phyloP scores from a whole-genome alignment of 2,329 filamentous ascomycete genomes.

The Sporothrix phasma region DNA sequence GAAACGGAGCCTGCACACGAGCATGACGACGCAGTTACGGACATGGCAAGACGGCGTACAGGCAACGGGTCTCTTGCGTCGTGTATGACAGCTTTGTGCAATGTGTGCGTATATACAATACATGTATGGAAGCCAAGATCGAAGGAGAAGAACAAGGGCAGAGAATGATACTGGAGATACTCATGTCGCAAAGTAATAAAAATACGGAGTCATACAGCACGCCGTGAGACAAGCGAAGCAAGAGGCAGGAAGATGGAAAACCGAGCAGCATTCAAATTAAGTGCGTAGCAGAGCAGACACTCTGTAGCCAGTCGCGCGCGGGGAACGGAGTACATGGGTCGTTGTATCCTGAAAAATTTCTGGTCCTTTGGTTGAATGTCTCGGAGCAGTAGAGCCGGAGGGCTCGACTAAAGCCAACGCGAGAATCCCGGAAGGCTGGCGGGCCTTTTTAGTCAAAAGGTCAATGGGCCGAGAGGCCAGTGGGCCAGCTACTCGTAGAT shows the following conservation, averaged over 20 bases:
- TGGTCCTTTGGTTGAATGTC: not conserved
- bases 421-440: not conserved
- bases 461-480: not conserved
- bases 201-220: not conserved
- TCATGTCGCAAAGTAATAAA: not conserved
- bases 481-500: too few species aligned
- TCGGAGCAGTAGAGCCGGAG: not conserved
- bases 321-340: not conserved
- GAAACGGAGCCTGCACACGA: not conserved
- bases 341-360: not conserved
- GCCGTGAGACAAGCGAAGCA: not conserved
- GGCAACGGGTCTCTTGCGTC: not conserved
- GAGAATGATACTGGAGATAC: not conserved
- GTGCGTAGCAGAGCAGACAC: not conserved
- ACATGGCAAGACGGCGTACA: not conserved
- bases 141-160: conserved; percentile 6
- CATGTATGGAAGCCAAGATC: conserved; percentile 16
- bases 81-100: not conserved
- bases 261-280: not conserved
- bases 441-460: not conserved
- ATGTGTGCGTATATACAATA: not conserved
- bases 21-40: not conserved
- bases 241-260: not conserved
- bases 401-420: not conserved
- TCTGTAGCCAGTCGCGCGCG: not conserved